Conservation (phyloP, 805 yeast genomes). For the Grigorovia yakushimaensis region DNA sequence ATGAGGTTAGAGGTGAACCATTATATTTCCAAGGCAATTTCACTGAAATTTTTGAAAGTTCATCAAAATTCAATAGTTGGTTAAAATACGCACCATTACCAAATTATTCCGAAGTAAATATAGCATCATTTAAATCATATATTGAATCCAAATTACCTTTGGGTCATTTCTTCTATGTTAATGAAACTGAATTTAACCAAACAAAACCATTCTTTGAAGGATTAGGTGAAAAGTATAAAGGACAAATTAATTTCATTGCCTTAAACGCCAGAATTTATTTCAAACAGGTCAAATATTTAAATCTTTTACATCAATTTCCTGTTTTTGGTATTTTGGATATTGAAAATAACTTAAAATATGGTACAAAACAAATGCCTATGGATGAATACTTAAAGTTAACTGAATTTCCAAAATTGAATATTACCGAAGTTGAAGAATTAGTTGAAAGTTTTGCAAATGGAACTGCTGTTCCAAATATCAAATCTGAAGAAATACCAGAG, state of each 20-base stretch:
- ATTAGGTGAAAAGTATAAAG: constrained; percentile 68
- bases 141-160: constrained; percentile 66
- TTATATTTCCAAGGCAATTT: constrained; percentile 11
- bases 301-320: constrained; percentile 80
- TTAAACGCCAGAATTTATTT: constrained; percentile 75
- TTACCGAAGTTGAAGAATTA: constrained; percentile 35
- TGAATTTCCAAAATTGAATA: constrained; percentile 3
- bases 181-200: constrained; percentile 53
- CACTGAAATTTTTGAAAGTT: constrained; percentile 14
- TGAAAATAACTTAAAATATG: constrained; percentile 61
- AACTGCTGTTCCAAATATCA: constrained; percentile 58
- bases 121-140: constrained; percentile 67
- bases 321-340: constrained; percentile 80
- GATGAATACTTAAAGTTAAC: constrained; percentile 21
- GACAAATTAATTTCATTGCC: constrained; percentile 78
- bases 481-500: constrained; percentile 81
- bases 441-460: constrained; percentile 57
- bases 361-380: constrained; percentile 47
- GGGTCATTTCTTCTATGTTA: constrained; percentile 75
- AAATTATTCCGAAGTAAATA: constrained; percentile 77
- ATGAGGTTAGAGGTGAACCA: constrained; percentile 16
- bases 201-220: constrained; percentile 43
- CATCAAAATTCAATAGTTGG: constrained; percentile 14
- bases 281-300: constrained; percentile 76
- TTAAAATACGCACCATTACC: constrained; percentile 59